phyloP scores from a whole-genome alignment of 2,329 filamentous ascomycete genomes.

The Fusarium xyrophilum region DNA sequence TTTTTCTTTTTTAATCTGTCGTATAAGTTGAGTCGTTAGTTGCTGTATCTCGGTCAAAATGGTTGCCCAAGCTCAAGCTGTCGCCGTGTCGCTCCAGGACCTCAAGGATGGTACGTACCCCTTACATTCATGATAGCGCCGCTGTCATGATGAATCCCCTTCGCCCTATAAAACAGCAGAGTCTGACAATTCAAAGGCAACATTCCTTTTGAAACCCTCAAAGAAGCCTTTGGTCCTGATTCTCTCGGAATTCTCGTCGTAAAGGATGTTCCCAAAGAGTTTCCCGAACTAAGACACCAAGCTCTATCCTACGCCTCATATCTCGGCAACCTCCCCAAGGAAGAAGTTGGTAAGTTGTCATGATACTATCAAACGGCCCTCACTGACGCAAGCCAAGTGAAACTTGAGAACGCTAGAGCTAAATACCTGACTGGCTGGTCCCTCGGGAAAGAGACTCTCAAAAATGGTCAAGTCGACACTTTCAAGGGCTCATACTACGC shows the following conservation, averaged over 20 bases:
- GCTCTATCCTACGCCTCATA: constrained; percentile 89
- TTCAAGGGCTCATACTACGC: constrained; percentile 86
- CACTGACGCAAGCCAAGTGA: constrained; percentile 47
- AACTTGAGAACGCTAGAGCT: constrained; percentile 64
- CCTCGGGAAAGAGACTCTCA: constrained; percentile 80
- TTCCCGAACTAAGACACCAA: constrained; percentile 72
- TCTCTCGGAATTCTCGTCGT: constrained; percentile 95
- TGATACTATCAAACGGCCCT: not conserved
- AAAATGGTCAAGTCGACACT: constrained; percentile 78
- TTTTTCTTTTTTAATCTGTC: not conserved
- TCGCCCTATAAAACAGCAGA: not conserved
- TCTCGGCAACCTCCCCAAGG: constrained; percentile 77
- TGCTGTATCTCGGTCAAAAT: constrained; percentile 41
- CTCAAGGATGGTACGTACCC: constrained; percentile 61
- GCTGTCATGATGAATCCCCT: constrained; percentile 2
- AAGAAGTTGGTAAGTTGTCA: constrained; percentile 68
- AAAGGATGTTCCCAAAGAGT: constrained; percentile 78
- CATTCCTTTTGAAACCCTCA: constrained; percentile 71
- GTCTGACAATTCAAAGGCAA: constrained; percentile 56
- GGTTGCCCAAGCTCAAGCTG: constrained; percentile 60
- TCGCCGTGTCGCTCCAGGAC: constrained; percentile 68
- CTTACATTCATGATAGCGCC: constrained; percentile 17
- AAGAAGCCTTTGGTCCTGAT: constrained; percentile 85
- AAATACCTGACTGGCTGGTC: constrained; percentile 80
- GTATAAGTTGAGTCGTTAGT: not conserved